phyloP scores from a whole-genome alignment of 805 yeast genomes.

The Pichia phayaonensis region DNA sequence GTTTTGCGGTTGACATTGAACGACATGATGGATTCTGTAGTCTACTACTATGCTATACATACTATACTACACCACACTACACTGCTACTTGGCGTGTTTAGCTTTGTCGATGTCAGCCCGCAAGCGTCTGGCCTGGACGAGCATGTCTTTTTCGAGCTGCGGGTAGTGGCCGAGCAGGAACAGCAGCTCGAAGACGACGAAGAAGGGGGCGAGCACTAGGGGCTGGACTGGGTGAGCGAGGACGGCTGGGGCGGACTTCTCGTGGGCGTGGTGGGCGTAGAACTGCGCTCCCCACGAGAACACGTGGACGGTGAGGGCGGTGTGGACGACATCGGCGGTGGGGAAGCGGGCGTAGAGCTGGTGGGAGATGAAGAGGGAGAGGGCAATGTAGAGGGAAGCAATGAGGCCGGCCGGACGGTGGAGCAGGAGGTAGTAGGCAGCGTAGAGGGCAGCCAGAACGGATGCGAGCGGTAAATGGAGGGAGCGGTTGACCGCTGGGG shows the following conservation, averaged over 20 bases:
- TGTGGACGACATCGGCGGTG: conserved; percentile 15
- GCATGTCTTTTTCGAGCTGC: conserved; percentile 44
- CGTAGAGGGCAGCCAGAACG: conserved; percentile 33
- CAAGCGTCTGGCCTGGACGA: conserved; percentile 29
- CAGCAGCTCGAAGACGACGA: conserved; percentile 71
- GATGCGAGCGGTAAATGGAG: conserved; percentile 48
- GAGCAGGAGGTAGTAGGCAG: conserved; percentile 49
- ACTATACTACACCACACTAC: too few species aligned
- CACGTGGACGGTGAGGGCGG: conserved; percentile 38
- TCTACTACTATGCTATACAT: not conserved
- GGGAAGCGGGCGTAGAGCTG: conserved; percentile 11
- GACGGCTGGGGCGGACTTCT: conserved; percentile 78
- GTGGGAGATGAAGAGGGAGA: not conserved
- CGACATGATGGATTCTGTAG: too few species aligned
- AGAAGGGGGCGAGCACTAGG: conserved; percentile 83
- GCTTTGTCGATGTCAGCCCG: not conserved
- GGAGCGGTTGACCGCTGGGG: too few species aligned
- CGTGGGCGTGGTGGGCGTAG: conserved; percentile 79
- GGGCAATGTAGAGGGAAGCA: conserved; percentile 24
- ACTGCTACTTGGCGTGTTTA: too few species aligned
- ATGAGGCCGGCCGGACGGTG: conserved; percentile 46
- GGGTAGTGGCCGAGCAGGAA: conserved; percentile 58
- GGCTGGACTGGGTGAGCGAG: conserved; percentile 80
- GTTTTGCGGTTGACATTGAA: conserved; percentile 37
- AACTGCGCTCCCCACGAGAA: conserved; percentile 77